Percentiles rank a stretch among this genome's conserved stretches.
phyloP scores from a whole-genome alignment of 1,284 basidiomycete genomes.

The Malassezia obtusa region DNA sequence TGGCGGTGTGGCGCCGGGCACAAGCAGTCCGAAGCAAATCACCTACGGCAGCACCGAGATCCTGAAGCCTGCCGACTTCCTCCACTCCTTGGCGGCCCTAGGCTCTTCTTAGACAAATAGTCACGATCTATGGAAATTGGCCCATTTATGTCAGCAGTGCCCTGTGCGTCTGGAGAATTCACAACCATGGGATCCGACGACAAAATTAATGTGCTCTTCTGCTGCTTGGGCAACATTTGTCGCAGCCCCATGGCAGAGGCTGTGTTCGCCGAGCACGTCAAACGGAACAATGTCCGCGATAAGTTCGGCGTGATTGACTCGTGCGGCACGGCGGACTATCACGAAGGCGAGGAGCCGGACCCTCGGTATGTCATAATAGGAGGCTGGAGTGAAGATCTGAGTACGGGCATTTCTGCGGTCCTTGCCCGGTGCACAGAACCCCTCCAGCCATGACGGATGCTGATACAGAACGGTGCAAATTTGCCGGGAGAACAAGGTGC shows the following conservation, averaged over 20 bases:
- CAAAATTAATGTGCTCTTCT: slow-evolving; percentile 35
- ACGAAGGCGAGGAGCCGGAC: slow-evolving; percentile 40
- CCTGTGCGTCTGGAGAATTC: not conserved
- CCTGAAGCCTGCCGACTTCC: slow-evolving; percentile 74
- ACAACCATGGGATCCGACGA: not conserved
- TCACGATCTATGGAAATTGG: not conserved
- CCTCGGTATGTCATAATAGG: slow-evolving; percentile 19
- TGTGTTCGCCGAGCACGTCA: slow-evolving; percentile 30
- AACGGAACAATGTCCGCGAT: slow-evolving; percentile 18
- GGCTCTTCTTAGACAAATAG: not conserved
- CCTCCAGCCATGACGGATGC: no score
- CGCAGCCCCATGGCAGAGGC: slow-evolving; percentile 41
- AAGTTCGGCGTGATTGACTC: slow-evolving; percentile 35
- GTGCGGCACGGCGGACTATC: slow-evolving; percentile 39
- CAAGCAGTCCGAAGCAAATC: slow-evolving; percentile 52
- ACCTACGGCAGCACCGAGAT: slow-evolving; percentile 96
- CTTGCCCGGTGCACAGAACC: no score
- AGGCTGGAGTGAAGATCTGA: not conserved
- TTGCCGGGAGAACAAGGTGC: slow-evolving; percentile 48
- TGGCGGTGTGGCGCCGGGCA: slow-evolving; percentile 41
- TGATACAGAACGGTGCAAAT: slow-evolving; percentile 15
- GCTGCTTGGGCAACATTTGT: slow-evolving; percentile 45
- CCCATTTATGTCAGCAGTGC: not conserved
- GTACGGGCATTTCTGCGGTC: no score
- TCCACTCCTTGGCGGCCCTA: slow-evolving; percentile 55